Conservation (phyloP, 139 green algal genomes). For the Chlorella sp. region DNA sequence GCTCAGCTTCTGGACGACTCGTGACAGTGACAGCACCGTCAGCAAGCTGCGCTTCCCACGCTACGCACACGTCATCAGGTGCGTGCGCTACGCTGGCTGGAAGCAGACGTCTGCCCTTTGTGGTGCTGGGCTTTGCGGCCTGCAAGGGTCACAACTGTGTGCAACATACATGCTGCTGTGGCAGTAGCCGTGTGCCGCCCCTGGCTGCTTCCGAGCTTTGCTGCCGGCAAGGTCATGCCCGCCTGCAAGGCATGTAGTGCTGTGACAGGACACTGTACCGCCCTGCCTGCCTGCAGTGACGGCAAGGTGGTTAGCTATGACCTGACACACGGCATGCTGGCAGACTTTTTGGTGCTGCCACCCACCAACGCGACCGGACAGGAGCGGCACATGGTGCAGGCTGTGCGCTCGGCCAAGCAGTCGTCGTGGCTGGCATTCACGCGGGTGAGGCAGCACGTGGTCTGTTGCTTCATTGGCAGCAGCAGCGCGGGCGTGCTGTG, state of each 20-base stretch:
- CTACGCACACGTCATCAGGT: constrained; percentile 41
- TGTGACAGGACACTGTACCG: too few species aligned
- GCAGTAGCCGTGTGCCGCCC: too few species aligned
- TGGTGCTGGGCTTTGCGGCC: background rate
- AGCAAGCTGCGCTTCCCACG: constrained; percentile 49
- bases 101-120: background rate
- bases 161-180: too few species aligned
- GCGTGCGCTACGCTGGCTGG: background rate
- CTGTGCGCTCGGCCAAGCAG: constrained; percentile 29
- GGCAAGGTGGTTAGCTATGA: constrained; percentile 41
- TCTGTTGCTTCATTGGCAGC: too few species aligned
- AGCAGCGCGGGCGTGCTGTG: too few species aligned
- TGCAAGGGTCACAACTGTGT: background rate
- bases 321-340: constrained; percentile 49
- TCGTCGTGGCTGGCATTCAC: constrained; percentile 35
- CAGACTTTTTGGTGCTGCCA: constrained; percentile 35
- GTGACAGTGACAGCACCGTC: constrained; percentile 32
- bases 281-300: background rate
- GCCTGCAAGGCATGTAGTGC: too few species aligned
- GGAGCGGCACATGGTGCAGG: constrained; percentile 30
- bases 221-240: background rate
- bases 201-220: too few species aligned
- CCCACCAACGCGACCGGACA: background rate
- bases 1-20: constrained; percentile 44
- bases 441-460: background rate